phyloP scores from a whole-genome alignment of 164 flowering plant species.

The Nelumbo lutea region DNA sequence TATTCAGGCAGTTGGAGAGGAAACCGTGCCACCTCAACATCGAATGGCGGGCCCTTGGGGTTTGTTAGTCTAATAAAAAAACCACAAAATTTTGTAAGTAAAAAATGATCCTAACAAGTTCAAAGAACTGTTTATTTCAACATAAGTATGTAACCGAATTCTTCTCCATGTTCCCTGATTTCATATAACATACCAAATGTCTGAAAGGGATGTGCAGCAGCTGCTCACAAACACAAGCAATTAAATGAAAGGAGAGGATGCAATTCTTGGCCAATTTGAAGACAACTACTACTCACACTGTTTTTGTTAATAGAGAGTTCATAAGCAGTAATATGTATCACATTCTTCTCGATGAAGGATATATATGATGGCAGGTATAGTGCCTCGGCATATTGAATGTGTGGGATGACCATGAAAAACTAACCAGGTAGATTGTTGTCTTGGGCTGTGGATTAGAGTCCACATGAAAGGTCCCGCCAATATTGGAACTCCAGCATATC shows the following conservation, averaged over 20 bases:
- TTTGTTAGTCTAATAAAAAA: slow-evolving; percentile 39
- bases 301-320: too few species aligned
- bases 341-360: too few species aligned
- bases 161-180: not conserved
- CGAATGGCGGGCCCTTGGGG: slow-evolving; percentile 51
- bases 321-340: too few species aligned
- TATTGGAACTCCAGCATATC: too few species aligned
- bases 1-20: slow-evolving; percentile 71
- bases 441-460: too few species aligned
- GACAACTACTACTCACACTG: too few species aligned
- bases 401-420: too few species aligned
- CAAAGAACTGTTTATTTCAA: not conserved
- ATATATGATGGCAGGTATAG: too few species aligned
- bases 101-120: not conserved
- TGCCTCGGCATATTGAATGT: too few species aligned
- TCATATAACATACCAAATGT: not conserved
- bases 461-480: too few species aligned
- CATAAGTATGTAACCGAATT: not conserved
- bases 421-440: too few species aligned
- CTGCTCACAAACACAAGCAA: not conserved
- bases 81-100: not conserved
- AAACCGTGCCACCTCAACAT: slow-evolving; percentile 58
- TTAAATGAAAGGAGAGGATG: not conserved
- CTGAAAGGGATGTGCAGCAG: not conserved
- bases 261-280: too few species aligned